Evolutionary conservation across 2,329 filamentous ascomycete genomes (phyloP).

Genomic region (Parascedosporium putredinis): DNA sequence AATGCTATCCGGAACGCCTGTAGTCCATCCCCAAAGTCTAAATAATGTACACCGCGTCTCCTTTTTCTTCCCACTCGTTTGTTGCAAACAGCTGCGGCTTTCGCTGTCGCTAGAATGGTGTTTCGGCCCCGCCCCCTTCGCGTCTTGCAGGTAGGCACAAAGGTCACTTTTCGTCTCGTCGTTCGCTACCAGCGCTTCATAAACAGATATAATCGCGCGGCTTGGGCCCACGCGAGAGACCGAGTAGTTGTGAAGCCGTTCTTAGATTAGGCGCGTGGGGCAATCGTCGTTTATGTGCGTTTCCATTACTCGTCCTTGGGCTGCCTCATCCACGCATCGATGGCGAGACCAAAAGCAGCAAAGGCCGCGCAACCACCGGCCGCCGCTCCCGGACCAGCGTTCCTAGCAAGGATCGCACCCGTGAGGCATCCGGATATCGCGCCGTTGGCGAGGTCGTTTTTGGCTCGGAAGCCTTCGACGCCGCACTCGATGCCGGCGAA

Average conservation of each 20-base stretch:
- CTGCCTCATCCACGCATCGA: slow-evolving; percentile 84
- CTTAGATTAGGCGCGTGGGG: too few species aligned
- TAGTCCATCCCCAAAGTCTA: slow-evolving; percentile 1
- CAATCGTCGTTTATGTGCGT: background rate
- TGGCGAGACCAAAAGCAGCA: slow-evolving; percentile 83
- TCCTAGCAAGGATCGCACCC: slow-evolving; percentile 76
- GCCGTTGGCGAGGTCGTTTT: slow-evolving; percentile 87
- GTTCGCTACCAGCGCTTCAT: background rate
- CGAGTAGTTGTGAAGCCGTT: too few species aligned
- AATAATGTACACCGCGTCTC: background rate
- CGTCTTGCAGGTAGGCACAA: too few species aligned
- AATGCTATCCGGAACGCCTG: background rate
- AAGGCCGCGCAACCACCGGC: slow-evolving; percentile 85
- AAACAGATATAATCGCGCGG: too few species aligned
- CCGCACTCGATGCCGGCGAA: slow-evolving; percentile 93
- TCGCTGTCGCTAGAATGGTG: too few species aligned
- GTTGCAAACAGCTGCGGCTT: too few species aligned
- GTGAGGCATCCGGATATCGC: slow-evolving; percentile 83
- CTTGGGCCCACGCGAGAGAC: too few species aligned
- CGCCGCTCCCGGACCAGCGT: slow-evolving; percentile 81
- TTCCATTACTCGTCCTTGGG: slow-evolving; percentile 47
- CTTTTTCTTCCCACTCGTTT: slow-evolving; percentile 8
- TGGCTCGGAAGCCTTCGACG: slow-evolving; percentile 83
- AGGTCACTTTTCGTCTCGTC: background rate
- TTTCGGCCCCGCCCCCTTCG: too few species aligned